These are phyloP conservation scores for Cryptococcus sp. DNA, from an alignment of 1,284 basidiomycete species.

Conservation along the genomic window DNA sequence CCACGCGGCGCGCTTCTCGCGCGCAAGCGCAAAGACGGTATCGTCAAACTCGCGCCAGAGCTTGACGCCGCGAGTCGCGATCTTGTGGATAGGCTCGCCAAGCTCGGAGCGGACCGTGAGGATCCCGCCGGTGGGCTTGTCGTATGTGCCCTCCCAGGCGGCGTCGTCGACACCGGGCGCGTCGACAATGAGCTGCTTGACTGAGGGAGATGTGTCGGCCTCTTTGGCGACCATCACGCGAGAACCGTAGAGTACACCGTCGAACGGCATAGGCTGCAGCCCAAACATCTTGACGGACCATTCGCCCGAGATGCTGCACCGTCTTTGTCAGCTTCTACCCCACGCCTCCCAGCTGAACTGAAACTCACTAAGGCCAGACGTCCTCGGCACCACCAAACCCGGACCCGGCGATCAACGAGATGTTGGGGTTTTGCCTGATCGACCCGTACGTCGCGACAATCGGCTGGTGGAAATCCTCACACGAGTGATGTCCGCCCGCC, in stretches of 20 bases:
- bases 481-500: slow-evolving; percentile 98
- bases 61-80: slow-evolving; percentile 92
- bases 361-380: slow-evolving; percentile 79
- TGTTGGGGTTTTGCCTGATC: slow-evolving; percentile 85
- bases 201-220: slow-evolving; percentile 86
- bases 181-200: slow-evolving; percentile 95
- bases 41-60: slow-evolving; percentile 99
- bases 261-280: slow-evolving; percentile 96
- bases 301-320: slow-evolving; percentile 70
- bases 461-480: slow-evolving; percentile 98
- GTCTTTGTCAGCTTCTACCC: background rate
- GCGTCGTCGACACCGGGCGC: slow-evolving; percentile 88
- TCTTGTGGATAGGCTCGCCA: slow-evolving; percentile 98
- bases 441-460: slow-evolving; percentile 84
- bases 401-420: slow-evolving; percentile 89
- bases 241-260: slow-evolving; percentile 92
- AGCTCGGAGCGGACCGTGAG: slow-evolving; percentile 96
- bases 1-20: slow-evolving; percentile 91
- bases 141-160: slow-evolving; percentile 93
- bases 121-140: slow-evolving; percentile 90
- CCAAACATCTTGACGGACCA: slow-evolving; percentile 82
- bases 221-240: slow-evolving; percentile 99
- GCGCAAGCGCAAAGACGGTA: slow-evolving; percentile 87
- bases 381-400: slow-evolving; percentile 95
- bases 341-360: background rate